Base-by-base conservation (phyloP, 768 basidiomycete species). In the Phlebiopsis flavidoalba region DNA sequence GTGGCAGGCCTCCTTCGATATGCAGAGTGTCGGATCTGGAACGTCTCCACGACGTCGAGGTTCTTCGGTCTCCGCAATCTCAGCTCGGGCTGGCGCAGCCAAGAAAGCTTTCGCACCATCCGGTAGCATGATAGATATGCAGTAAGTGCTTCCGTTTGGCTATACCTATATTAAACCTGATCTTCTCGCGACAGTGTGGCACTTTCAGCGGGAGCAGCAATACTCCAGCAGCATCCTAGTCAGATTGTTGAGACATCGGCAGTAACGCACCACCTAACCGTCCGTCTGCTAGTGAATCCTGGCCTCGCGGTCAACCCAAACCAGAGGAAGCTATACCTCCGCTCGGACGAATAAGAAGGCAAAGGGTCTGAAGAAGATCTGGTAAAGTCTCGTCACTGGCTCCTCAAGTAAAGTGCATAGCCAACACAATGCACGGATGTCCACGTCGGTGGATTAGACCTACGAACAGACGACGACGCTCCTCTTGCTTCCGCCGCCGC, bases 71-170 rank as follows among this genome's bases (percentile, higher is more conserved):
- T 87, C 70, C 85, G 79, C 72, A 89, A 89, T 65, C 76, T 88
- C 49, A 86, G 84, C 60, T 74, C 83, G 21, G 86, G 86, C 12
- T 91, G 87, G 85, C 78, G 83, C 65, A 93, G 90, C 69, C 88
- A 88, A 67, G 89, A 91, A 60, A 93, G 91, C 70, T 75, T n/a
- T 94, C 43, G 88, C 90, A 1, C 80, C 83, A n/a, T 90, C 91
- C 3, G 92, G 92, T 57, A 94, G 92, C 67, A 92, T 94, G 90
- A 75, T 93, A 64, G 89, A 93, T 71, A 93, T 94, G 92, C 92
- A 94, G 91, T 93, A 75, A 64, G 90, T 86, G 22, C 8, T 14
- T 17, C 48, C 54, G 58, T 53, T 26, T 22, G 14, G 56, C 43
- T 21, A 55, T 35, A 48, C 24, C 26, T 45, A n/a, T 54, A 49